phyloP scores from a whole-genome alignment of 2,329 filamentous ascomycete genomes.

The Calonectria naviculata region DNA sequence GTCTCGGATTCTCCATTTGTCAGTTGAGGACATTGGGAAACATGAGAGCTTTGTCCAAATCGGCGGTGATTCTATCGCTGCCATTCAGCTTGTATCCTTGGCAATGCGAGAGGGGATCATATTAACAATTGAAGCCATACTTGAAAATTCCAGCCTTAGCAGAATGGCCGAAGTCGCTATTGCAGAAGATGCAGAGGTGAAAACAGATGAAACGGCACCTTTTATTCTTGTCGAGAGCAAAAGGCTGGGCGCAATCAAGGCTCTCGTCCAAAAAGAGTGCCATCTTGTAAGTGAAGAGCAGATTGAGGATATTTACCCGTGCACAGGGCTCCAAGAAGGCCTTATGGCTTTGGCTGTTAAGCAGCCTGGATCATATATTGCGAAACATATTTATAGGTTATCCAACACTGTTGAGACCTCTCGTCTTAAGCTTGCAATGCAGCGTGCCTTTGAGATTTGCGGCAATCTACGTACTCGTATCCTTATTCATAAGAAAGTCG shows the following conservation, averaged over 20 bases:
- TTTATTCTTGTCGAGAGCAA: not conserved
- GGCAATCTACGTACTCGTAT: not conserved
- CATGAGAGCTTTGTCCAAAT: conserved; percentile 38
- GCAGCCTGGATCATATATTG: conserved; percentile 20
- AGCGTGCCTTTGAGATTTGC: not conserved
- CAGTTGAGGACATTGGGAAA: conserved; percentile 41
- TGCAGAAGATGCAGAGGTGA: not conserved
- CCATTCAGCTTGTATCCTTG: conserved; percentile 31
- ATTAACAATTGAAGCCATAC: conserved; percentile 15
- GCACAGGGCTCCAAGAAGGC: conserved; percentile 48
- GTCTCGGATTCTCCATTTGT: conserved; percentile 15
- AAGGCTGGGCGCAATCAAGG: not conserved
- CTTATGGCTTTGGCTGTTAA: conserved; percentile 38
- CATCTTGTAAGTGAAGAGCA: not conserved
- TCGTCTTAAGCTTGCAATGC: not conserved
- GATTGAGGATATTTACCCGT: conserved; percentile 49
- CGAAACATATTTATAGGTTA: not conserved
- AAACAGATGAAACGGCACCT: not conserved
- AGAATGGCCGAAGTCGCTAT: not conserved
- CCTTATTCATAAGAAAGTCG: not conserved
- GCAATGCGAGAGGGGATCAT: not conserved
- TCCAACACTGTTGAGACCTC: not conserved
- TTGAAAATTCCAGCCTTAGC: conserved; percentile 12
- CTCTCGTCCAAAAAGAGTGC: not conserved
- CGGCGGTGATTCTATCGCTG: conserved; percentile 38